Base-by-base conservation (phyloP, 2,329 filamentous ascomycete species). In the Fusarium luffae region DNA sequence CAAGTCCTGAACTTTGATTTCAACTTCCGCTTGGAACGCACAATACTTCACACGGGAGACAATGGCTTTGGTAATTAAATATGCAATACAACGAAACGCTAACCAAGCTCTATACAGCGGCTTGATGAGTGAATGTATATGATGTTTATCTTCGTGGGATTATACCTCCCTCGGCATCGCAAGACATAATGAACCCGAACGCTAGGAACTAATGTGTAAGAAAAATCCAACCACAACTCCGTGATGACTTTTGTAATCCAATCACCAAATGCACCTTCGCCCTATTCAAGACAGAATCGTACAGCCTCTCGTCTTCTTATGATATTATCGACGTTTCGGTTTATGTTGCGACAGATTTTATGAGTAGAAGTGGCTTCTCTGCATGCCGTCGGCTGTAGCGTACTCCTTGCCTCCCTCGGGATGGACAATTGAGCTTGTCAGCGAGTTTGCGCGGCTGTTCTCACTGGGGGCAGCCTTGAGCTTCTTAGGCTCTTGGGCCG, bases 281-380 rank as follows among this genome's bases (percentile, higher is more conserved):
- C 55, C 51, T 62, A 63, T 50, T 43, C 40, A 34, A 66, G 69
- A 66, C 59, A 64, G 62, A 65, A 60, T 71, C 54, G 56, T 74
- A 75, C 72, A 74, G 37, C 54, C 59, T 55, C 42, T 21, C 63
- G 49, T 66, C 59, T 28, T 58, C 44, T 48, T 50, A 23, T 54
- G 46, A 49, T 49, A 51, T 47, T 57, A 54, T 58, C 32, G 30
- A 56, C 59, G 49, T 51, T 60, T 50, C 44, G 32, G 42, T 43
- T 48, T 23, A 21, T 27, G 16, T 40, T 44, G 37, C 16, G 18
- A 49, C 28, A 16, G 28, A 6, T 27, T 81, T 71, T 75, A 88
- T 19, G 85, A 86, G 77, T 88, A 87, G 70, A 88, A 89, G 54
- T 87, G 85, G 52, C 85, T 85, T 75, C 87, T 85, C 74, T 88